A percentile compares a stretch with the other conserved stretches of the same genome.
Evolutionary conservation across 352 stramenopile species (phyloP).

Genomic region (Thalassiosira hispida): DNA sequence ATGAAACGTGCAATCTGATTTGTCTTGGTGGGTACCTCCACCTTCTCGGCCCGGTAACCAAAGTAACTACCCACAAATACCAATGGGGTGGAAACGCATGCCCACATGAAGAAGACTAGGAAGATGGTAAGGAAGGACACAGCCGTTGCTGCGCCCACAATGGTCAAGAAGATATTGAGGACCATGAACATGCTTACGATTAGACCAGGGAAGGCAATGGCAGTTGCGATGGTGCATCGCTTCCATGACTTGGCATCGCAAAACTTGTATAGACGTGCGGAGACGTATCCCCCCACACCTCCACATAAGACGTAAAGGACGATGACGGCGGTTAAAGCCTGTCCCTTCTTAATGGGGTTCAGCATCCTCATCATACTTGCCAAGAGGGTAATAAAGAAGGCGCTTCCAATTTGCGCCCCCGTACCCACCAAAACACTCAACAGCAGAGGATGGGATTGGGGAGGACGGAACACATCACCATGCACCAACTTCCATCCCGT

Average conservation of each 20-base stretch:
- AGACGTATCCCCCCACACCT: slow-evolving; percentile 95
- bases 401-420: slow-evolving; percentile 94
- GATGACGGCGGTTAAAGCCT: slow-evolving; percentile 94
- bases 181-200: slow-evolving; percentile 95
- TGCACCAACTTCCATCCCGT: slow-evolving; percentile 86
- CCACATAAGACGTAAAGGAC: slow-evolving; percentile 98
- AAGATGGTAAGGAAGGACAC: slow-evolving; percentile 97
- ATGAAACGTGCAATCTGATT: slow-evolving; percentile 88
- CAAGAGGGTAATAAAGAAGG: slow-evolving; percentile 94
- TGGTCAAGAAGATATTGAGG: slow-evolving; percentile 93
- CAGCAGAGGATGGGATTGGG: slow-evolving; percentile 91
- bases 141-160: slow-evolving; percentile 84
- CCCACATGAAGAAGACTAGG: slow-evolving; percentile 96
- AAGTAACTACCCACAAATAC: slow-evolving; percentile 98
- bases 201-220: slow-evolving; percentile 92
- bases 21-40: slow-evolving; percentile 85
- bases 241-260: slow-evolving; percentile 97
- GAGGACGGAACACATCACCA: slow-evolving; percentile 95
- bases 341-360: slow-evolving; percentile 95
- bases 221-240: slow-evolving; percentile 94
- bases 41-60: slow-evolving; percentile 85
- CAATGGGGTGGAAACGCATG: slow-evolving; percentile 96
- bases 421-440: slow-evolving; percentile 95
- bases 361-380: slow-evolving; percentile 94
- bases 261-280: slow-evolving; percentile 97